Conservation (phyloP, 2,329 filamentous ascomycete genomes). For the Fusarium globosum region DNA sequence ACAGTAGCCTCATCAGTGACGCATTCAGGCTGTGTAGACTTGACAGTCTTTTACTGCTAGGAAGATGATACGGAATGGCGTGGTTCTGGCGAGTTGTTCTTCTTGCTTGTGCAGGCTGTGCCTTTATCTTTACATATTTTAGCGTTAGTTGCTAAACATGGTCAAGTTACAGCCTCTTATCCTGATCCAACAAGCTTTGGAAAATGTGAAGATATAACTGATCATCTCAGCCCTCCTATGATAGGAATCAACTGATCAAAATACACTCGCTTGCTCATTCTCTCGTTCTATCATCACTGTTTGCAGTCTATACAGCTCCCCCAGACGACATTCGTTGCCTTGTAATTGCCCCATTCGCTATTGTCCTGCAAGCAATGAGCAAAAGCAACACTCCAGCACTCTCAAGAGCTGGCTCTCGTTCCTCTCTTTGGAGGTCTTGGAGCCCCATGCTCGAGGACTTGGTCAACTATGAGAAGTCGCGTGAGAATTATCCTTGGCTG, state of each 20-base stretch:
- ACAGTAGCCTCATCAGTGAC: not conserved
- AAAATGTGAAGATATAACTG: conserved; percentile 13
- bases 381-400: conserved; percentile 25
- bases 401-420: conserved; percentile 39
- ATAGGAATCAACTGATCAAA: not conserved
- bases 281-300: not conserved
- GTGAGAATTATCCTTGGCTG: conserved; percentile 48
- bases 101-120: not conserved
- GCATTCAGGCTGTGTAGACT: conserved; percentile 8
- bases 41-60: not conserved
- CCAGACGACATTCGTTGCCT: not conserved
- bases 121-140: not conserved
- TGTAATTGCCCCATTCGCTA: not conserved
- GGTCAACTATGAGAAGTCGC: conserved; percentile 45
- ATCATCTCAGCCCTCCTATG: not conserved
- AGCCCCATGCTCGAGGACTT: conserved; percentile 37
- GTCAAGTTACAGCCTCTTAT: not conserved
- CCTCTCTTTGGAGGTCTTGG: conserved; percentile 47
- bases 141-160: not conserved
- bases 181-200: not conserved
- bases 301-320: not conserved
- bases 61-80: conserved; percentile 3
- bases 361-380: not conserved
- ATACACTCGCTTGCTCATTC: conserved; percentile 14
- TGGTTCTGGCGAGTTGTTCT: not conserved